Conservation (phyloP, 2,329 filamentous ascomycete species). For the Botrytis sinoallii region DNA sequence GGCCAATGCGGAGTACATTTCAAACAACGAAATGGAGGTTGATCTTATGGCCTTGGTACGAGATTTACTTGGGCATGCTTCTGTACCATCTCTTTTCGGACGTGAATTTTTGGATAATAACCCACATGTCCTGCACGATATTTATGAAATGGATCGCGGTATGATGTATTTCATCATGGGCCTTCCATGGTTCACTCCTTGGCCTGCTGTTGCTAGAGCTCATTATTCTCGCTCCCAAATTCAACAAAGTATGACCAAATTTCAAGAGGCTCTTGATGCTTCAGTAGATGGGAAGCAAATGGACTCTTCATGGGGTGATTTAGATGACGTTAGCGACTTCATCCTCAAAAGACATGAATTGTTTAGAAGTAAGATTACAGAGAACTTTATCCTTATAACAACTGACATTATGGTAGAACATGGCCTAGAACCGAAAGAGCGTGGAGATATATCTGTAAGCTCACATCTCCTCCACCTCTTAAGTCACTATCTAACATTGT, state of each 20-base stretch:
- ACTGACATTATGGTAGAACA: constrained; percentile 22
- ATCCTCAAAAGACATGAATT: constrained; percentile 43
- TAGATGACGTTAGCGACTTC: constrained; percentile 48
- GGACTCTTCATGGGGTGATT: constrained; percentile 44
- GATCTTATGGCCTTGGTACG: constrained; percentile 51
- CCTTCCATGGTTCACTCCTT: constrained; percentile 53
- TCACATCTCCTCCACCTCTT: neutral
- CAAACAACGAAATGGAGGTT: constrained; percentile 49
- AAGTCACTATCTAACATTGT: neutral
- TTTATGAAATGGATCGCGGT: constrained; percentile 53
- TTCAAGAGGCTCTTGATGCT: constrained; percentile 44
- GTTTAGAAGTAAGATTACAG: constrained; percentile 39
- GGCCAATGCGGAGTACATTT: constrained; percentile 44
- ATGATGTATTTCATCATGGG: constrained; percentile 54
- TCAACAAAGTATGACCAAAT: constrained; percentile 41
- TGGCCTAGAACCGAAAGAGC: constrained; percentile 29
- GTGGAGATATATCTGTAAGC: constrained; percentile 44
- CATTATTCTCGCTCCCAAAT: constrained; percentile 46
- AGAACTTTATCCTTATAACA: constrained; percentile 20
- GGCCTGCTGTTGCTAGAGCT: constrained; percentile 48
- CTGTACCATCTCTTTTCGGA: constrained; percentile 51
- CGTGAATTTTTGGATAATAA: constrained; percentile 50
- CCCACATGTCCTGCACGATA: constrained; percentile 50
- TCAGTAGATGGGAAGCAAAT: constrained; percentile 42
- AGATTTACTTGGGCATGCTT: constrained; percentile 53